phyloP scores from a whole-genome alignment of 2,329 filamentous ascomycete genomes.

The Fusarium kyushuense region DNA sequence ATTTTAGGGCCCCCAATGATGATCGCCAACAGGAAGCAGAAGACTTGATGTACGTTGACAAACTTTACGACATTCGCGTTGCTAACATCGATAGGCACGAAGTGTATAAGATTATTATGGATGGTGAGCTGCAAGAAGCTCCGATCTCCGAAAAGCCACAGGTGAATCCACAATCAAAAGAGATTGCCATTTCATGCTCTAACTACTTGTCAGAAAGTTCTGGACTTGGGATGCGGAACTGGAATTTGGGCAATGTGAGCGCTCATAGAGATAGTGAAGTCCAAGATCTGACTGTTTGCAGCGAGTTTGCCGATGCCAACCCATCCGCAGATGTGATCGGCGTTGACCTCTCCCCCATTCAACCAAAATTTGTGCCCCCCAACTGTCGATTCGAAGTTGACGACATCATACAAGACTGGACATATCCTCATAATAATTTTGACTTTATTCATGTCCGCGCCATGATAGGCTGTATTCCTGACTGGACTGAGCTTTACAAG shows the following conservation, averaged over 20 bases:
- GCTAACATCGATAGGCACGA: constrained; percentile 37
- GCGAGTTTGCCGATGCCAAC: constrained; percentile 55
- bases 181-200: fast-evolving
- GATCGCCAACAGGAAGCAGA: constrained; percentile 47
- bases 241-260: constrained; percentile 54
- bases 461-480: constrained; percentile 64
- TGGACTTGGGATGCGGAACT: constrained; percentile 55
- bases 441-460: constrained; percentile 71
- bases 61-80: fast-evolving
- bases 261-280: not conserved
- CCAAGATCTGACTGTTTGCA: not conserved
- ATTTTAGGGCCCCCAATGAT: constrained; percentile 46
- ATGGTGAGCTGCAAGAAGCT: constrained; percentile 50
- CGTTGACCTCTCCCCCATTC: constrained; percentile 69
- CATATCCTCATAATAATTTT: constrained; percentile 60
- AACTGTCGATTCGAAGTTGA: constrained; percentile 75
- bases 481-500: constrained; percentile 64
- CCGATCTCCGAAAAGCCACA: constrained; percentile 50
- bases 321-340: constrained; percentile 63
- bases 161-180: not conserved
- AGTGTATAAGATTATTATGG: constrained; percentile 48
- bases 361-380: constrained; percentile 67
- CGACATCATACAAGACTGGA: constrained; percentile 66
- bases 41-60: constrained; percentile 39
- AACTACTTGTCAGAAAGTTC: not conserved